Conservation (phyloP, 2,329 filamentous ascomycete genomes). For the Colletotrichum sp. region DNA sequence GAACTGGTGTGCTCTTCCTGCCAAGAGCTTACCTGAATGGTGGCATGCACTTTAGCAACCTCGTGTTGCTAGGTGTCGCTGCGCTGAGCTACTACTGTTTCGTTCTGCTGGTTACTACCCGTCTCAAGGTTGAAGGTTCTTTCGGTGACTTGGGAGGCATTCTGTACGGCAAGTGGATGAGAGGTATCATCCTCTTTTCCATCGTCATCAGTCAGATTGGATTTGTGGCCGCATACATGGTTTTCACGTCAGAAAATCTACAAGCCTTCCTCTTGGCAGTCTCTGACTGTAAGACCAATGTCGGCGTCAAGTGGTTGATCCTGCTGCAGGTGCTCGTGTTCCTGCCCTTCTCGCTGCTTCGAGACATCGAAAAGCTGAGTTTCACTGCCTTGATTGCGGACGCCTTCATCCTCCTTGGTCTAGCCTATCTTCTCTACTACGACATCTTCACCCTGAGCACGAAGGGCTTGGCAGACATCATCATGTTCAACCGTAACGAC, state of each 20-base stretch:
- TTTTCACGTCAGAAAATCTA: conserved; percentile 94
- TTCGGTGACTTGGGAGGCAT: conserved; percentile 97
- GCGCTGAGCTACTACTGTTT: conserved; percentile 96
- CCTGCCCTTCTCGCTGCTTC: conserved; percentile 88
- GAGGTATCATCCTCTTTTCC: conserved; percentile 83
- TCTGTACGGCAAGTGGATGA: conserved; percentile 90
- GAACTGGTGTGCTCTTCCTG: conserved; percentile 92
- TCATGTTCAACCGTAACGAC: conserved; percentile 85
- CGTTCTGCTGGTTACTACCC: conserved; percentile 86
- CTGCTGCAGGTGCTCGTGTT: conserved; percentile 96
- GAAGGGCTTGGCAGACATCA: conserved; percentile 82
- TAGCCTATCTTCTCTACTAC: conserved; percentile 95
- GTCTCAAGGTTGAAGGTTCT: conserved; percentile 86
- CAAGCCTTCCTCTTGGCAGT: conserved; percentile 95
- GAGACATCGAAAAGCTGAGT: conserved; percentile 96
- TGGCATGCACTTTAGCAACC: conserved; percentile 94
- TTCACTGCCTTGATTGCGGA: conserved; percentile 94
- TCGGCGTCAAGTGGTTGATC: conserved; percentile 89
- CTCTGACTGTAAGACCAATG: conserved; percentile 81
- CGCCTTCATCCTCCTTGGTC: conserved; percentile 88
- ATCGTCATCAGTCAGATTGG: conserved; percentile 96
- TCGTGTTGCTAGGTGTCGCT: conserved; percentile 87
- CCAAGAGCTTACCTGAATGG: conserved; percentile 94
- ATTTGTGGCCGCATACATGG: conserved; percentile 93
- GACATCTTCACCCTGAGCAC: conserved; percentile 82